Base-by-base conservation (phyloP, 352 stramenopile species). In the Phytophthora sojae region DNA sequence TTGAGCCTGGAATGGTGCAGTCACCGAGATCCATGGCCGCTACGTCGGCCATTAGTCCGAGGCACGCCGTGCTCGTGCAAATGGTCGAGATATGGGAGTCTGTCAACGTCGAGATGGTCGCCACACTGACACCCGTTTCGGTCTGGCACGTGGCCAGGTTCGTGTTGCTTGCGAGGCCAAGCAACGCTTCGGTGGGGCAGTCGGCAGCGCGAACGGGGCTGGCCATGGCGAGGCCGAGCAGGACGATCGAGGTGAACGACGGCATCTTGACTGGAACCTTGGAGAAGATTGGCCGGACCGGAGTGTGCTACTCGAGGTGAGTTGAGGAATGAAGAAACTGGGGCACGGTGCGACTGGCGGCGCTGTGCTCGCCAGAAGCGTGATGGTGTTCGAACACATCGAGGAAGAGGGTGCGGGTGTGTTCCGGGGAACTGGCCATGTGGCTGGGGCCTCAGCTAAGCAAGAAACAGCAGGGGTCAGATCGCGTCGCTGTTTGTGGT, bases 1-100 rank as follows among this genome's bases (percentile, higher is more conserved):
- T 73, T 11, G 57, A 53, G 37, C 69, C 64, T 0, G 69, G 69
- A 54, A 76, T 62, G 17, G 64, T 76, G 47, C 69, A 76, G 30
- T 76, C 64, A 4, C 69, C 69, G 12, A 76, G 69, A 6, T 57
- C 59, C 14, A 65, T 30, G 2, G 57, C 29, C 4, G 57, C 44
- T 8, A 76, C 11, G 9, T 76, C 69, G 17, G 47, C 29, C 52
- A 76, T 53, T 6, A 76, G 57, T 1, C 32, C 58, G 52, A 73
- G 61, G n/a, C 69, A 76, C 6, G 58, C 51, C 2, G 64, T 47
- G 17, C 52, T 76, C 12, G 59, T 25, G 39, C 69, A 76, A 4
- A 71, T 29, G 0, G 47, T 19, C 45, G 47, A 54, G 42, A 76
- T 39, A n/a, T 76, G 44, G 9, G 65, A 39, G 4, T 37, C 25